Evolutionary conservation across 2,329 filamentous ascomycete genomes (phyloP).

Genomic region (Byssochlamys sp.): DNA sequence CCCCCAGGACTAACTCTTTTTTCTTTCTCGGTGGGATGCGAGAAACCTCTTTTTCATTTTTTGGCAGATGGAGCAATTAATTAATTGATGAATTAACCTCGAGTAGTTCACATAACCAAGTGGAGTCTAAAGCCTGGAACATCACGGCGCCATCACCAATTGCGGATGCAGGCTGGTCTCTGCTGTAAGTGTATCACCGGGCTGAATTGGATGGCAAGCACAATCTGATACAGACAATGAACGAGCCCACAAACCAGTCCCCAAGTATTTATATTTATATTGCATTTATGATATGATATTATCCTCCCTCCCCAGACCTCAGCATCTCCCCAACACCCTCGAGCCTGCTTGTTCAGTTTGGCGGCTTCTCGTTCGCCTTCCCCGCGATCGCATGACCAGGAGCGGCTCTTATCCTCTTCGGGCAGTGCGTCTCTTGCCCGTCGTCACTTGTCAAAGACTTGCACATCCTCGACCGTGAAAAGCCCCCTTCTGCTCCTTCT

Average conservation of each 20-base stretch:
- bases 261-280: too few species aligned
- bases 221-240: too few species aligned
- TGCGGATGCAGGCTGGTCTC: background rate
- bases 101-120: background rate
- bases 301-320: too few species aligned
- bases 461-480: constrained; percentile 3
- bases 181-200: background rate
- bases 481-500: constrained; percentile 3
- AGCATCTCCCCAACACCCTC: too few species aligned
- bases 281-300: too few species aligned
- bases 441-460: constrained; percentile 5
- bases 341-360: background rate
- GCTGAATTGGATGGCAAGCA: background rate
- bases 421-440: constrained; percentile 10
- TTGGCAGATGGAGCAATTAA: background rate
- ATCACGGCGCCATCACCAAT: background rate
- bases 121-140: background rate
- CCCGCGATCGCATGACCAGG: constrained; percentile 32
- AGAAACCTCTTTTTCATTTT: background rate
- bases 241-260: too few species aligned
- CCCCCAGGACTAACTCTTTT: background rate
- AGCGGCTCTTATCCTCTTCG: constrained; percentile 12
- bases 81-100: background rate
- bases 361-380: constrained; percentile 13
- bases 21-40: background rate